Conservation (phyloP, 306 rosid genomes). For the Vigna mungo region DNA sequence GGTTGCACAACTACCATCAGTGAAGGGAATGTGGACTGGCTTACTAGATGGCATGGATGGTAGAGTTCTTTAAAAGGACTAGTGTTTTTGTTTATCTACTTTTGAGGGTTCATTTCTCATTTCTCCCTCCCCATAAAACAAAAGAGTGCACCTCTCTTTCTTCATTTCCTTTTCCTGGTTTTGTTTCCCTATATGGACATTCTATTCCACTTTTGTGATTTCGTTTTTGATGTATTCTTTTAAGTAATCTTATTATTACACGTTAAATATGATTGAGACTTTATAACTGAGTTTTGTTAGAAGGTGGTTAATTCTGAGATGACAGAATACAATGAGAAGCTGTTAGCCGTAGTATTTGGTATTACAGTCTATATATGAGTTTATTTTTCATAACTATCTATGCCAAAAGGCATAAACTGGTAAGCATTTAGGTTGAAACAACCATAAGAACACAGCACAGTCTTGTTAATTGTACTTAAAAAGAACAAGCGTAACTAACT, state of each 20-base stretch:
- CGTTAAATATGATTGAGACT: neutral
- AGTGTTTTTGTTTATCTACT: neutral
- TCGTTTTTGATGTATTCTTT: conserved; percentile 20
- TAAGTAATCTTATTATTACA: conserved; percentile 7
- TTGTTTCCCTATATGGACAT: conserved; percentile 21
- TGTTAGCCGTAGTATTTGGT: too few relatives aligned
- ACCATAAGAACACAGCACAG: neutral
- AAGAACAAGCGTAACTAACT: neutral
- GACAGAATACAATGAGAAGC: too few relatives aligned
- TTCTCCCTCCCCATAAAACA: neutral
- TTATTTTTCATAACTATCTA: too few relatives aligned
- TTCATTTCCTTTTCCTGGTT: conserved; percentile 15
- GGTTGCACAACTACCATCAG: conserved; percentile 87
- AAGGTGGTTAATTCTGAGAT: too few relatives aligned
- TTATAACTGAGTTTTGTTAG: too few relatives aligned
- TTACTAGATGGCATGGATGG: conserved; percentile 94
- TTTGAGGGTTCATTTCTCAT: conserved; percentile 37
- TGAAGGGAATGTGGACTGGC: conserved; percentile 96
- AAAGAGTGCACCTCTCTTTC: neutral
- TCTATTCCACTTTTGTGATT: conserved; percentile 10
- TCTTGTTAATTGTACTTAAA: neutral
- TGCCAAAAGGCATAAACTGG: neutral
- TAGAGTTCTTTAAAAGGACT: conserved; percentile 70
- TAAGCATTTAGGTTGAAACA: neutral
- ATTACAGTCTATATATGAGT: too few relatives aligned